phyloP scores from a whole-genome alignment of 2,329 filamentous ascomycete species.

The Nemania sp. region DNA sequence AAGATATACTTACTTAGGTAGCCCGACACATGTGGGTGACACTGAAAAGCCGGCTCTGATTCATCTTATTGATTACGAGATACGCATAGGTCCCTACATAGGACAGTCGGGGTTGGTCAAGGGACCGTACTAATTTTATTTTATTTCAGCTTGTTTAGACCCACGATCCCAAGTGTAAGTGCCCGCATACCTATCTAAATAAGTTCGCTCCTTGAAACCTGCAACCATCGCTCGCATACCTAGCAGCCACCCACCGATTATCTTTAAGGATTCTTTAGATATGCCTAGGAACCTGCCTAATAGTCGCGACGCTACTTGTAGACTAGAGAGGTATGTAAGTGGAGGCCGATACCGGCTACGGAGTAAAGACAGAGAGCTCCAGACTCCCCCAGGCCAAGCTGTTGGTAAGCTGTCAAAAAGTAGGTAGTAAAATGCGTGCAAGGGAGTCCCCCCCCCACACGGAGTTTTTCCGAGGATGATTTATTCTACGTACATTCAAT shows the following conservation, averaged over 20 bases:
- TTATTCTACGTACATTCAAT: neutral
- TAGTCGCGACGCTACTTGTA: neutral
- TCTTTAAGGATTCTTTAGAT: no score
- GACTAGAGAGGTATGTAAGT: neutral
- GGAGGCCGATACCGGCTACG: slow-evolving; percentile 5
- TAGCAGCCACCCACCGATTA: no score
- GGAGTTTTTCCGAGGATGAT: neutral
- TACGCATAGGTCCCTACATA: no score
- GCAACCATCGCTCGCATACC: no score
- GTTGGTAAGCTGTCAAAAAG: neutral
- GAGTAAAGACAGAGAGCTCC: neutral
- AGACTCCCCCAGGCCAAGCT: slow-evolving; percentile 2
- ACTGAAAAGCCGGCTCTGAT: neutral
- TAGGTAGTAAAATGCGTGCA: neutral
- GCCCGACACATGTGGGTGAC: neutral
- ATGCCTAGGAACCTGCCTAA: neutral
- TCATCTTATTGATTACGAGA: neutral
- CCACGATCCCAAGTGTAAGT: no score
- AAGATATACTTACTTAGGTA: neutral
- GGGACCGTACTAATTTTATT: neutral
- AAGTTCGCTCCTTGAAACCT: no score
- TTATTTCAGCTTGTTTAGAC: no score
- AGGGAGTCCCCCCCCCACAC: neutral
- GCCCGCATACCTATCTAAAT: no score
- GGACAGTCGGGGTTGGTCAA: neutral